Evolutionary conservation across 73 alveolate species (phyloP), one percentile per base, ranked within the genome.

Genomic region (Halteria grandinella): DNA sequence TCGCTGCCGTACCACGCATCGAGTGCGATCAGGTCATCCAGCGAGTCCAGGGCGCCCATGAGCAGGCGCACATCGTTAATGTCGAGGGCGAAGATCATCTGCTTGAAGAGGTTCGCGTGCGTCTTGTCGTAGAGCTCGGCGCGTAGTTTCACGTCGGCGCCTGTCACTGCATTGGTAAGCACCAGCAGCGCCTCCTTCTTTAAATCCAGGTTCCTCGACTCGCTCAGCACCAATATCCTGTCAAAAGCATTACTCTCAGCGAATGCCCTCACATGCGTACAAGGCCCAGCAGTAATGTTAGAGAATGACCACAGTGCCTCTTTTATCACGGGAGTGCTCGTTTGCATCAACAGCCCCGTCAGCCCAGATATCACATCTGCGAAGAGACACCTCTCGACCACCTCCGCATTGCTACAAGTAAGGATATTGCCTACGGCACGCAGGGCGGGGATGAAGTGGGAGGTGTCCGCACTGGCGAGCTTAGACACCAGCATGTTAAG

Each of bases 201-300:
- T 10, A 95, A 8, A 51, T 90, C 93, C 17, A 72, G 74, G 49
- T 57, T 44, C 27, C 8, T 23, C 25, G 63, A 44, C 18, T 21
- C n/a, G 8, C 27, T 5, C 5, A 66, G 36, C 21, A 6, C 25
- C 10, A 66, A 15, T 2, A 66, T 34, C 3, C 66, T 17, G 15
- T 51, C 66, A 23, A 66, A 66, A 4, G 66, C 27, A 15, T 21
- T 17, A 32, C 63, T 47, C 7, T 47, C 53, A 17, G 47, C 20
- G 20, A 41, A 15, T 28, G 12, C 25, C 3, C 25, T 37, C 1
- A 96, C 83, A 57, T 96, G 95, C 20, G 24, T 69, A 52, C 72
- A 70, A 32, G 92, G 83, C 17, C 99, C 99, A 14, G 99, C 99
- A 8, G 98, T 89, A 40, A 96, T 90, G 72, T 96, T 96, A 1